These are phyloP conservation scores for Anethum foeniculum DNA, from an alignment of 140 eudicot genomes.

Conservation along the genomic window DNA sequence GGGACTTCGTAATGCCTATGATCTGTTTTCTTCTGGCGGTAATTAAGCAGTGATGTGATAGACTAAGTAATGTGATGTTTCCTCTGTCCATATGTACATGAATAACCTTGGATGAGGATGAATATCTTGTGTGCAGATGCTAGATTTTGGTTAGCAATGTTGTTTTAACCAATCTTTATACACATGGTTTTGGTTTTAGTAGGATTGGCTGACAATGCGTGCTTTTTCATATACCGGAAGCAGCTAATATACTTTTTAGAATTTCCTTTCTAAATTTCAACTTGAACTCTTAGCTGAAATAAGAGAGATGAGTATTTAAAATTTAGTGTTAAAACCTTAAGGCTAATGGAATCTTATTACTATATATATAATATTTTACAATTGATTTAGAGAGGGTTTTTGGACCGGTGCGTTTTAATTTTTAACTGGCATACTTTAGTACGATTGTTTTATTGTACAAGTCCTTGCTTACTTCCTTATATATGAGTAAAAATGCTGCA, in stretches of 20 bases:
- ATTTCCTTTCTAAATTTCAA: not conserved
- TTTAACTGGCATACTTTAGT: not conserved
- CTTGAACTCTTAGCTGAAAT: not conserved
- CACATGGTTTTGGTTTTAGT: not conserved
- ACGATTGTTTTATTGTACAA: not conserved
- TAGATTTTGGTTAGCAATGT: not conserved
- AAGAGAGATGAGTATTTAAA: not conserved
- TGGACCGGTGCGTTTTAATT: not conserved
- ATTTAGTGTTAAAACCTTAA: not conserved
- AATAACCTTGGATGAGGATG: not conserved
- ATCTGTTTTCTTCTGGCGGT: not conserved
- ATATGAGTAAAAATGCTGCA: not conserved
- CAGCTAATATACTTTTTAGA: not conserved
- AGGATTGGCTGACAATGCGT: not conserved
- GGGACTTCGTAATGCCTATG: not conserved
- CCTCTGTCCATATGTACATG: not conserved
- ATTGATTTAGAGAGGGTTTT: not conserved
- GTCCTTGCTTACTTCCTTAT: not conserved
- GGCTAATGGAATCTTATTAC: not conserved
- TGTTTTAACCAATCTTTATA: not conserved
- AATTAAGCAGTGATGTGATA: not conserved
- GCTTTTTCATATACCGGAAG: not conserved
- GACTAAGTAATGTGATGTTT: not conserved
- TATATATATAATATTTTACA: not conserved
- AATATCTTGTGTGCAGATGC: not conserved